These are phyloP conservation scores for Oryza punctata DNA, from an alignment of 176 grass and related monocot species.

Conservation along the genomic window DNA sequence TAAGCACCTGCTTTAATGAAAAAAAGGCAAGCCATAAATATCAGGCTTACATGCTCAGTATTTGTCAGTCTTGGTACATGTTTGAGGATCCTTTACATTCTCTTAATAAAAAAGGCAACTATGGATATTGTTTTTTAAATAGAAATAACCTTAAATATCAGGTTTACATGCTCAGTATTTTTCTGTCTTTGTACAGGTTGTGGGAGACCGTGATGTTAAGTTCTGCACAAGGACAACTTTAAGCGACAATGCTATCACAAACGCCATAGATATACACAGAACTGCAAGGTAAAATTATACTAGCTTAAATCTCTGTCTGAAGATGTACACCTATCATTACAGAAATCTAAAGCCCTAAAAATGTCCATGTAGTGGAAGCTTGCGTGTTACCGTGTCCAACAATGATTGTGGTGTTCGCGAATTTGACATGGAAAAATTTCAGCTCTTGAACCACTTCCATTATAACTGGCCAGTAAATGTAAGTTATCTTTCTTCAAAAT, in stretches of 20 bases:
- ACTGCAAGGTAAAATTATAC: conserved; percentile 49
- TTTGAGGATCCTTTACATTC: not conserved
- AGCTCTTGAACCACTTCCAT: conserved; percentile 73
- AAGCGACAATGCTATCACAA: conserved; percentile 90
- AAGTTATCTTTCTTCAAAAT: conserved; percentile 38
- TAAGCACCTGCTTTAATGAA: not conserved
- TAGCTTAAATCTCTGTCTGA: not conserved
- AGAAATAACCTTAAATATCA: not conserved
- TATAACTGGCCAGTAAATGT: conserved; percentile 96
- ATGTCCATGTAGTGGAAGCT: conserved; percentile 59
- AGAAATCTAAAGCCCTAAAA: conserved; percentile 38
- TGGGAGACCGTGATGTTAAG: conserved; percentile 62
- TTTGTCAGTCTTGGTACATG: conserved; percentile 36
- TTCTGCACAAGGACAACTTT: conserved; percentile 82
- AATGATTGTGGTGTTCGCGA: conserved; percentile 86
- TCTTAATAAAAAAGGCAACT: not conserved
- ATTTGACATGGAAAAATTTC: conserved; percentile 86
- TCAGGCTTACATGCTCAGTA: conserved; percentile 7
- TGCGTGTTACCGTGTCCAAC: conserved; percentile 72
- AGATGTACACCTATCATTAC: conserved; percentile 21
- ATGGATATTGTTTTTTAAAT: not conserved
- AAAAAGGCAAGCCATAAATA: not conserved
- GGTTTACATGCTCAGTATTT: not conserved
- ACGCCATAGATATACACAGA: conserved; percentile 88
- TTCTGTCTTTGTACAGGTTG: conserved; percentile 44